Conservation (phyloP, 169 alveolate species). For the Eimeria falciformis region DNA sequence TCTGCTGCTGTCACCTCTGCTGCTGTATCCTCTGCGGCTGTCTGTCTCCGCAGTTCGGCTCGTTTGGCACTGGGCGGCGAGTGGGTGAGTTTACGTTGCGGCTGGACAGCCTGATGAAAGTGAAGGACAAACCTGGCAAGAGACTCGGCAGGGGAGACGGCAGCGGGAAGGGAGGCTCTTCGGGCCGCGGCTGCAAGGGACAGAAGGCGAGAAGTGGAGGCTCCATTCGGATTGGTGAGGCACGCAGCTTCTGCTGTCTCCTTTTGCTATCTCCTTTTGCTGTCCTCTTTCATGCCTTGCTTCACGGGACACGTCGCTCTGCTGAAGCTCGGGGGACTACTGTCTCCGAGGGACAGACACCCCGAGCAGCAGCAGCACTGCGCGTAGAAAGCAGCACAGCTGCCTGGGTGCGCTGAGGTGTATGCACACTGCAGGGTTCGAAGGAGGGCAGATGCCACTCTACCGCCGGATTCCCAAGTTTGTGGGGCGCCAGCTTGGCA, state of each 20-base stretch:
- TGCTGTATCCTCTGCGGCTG: background rate
- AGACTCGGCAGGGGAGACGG: constrained; percentile 72
- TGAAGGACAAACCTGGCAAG: background rate
- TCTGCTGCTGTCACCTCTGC: background rate
- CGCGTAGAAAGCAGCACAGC: too few relatives aligned
- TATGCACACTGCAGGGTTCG: constrained; percentile 64
- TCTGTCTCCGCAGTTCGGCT: constrained; percentile 50
- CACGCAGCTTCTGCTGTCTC: background rate
- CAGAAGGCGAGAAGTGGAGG: constrained; percentile 75
- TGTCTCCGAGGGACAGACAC: too few relatives aligned
- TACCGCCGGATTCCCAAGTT: constrained; percentile 74
- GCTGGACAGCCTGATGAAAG: constrained; percentile 27
- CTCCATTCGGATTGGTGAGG: constrained; percentile 37
- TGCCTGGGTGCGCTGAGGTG: background rate
- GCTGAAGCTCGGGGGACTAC: too few relatives aligned
- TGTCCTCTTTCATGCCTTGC: background rate
- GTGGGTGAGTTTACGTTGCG: constrained; percentile 52
- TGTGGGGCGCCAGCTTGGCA: constrained; percentile 73
- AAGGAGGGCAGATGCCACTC: constrained; percentile 77
- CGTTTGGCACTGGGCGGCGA: constrained; percentile 51
- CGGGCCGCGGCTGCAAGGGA: constrained; percentile 73
- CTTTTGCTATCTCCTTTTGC: background rate
- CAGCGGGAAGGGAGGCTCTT: constrained; percentile 68
- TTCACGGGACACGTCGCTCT: too few relatives aligned
- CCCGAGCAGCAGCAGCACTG: background rate